Evolutionary conservation across 345 rosid genomes (phyloP).

Genomic region (Lepidium africanum): DNA sequence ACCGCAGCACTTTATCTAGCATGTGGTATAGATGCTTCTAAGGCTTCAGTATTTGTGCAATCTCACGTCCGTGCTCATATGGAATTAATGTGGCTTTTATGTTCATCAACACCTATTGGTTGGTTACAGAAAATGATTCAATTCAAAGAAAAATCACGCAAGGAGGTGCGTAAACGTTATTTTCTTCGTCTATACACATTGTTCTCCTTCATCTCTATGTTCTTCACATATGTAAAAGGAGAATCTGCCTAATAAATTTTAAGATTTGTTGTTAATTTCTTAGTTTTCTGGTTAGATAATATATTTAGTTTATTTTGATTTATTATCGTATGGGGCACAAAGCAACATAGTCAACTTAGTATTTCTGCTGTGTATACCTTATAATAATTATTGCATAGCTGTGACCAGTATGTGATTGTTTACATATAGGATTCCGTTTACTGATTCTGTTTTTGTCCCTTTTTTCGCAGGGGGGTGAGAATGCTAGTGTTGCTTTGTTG

Average conservation of each 20-base stretch:
- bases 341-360: background rate
- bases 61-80: slow-evolving; percentile 77
- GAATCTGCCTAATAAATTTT: background rate
- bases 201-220: background rate
- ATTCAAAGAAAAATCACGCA: slow-evolving; percentile 90
- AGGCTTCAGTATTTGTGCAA: slow-evolving; percentile 94
- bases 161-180: slow-evolving; percentile 48
- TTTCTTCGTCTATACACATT: background rate
- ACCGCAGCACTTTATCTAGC: slow-evolving; percentile 91
- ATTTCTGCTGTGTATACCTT: background rate
- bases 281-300: background rate
- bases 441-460: background rate
- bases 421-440: background rate
- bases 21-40: slow-evolving; percentile 75
- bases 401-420: background rate
- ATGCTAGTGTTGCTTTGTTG: slow-evolving; percentile 69
- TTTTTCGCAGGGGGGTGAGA: slow-evolving; percentile 70
- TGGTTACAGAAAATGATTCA: slow-evolving; percentile 88
- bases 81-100: slow-evolving; percentile 77
- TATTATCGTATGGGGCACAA: background rate
- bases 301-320: background rate
- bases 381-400: background rate
- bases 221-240: background rate
- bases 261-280: background rate
- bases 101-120: slow-evolving; percentile 82